Evolutionary conservation across 2,329 filamentous ascomycete species (phyloP).

Genomic region (Aspergillus hiratsukae): DNA sequence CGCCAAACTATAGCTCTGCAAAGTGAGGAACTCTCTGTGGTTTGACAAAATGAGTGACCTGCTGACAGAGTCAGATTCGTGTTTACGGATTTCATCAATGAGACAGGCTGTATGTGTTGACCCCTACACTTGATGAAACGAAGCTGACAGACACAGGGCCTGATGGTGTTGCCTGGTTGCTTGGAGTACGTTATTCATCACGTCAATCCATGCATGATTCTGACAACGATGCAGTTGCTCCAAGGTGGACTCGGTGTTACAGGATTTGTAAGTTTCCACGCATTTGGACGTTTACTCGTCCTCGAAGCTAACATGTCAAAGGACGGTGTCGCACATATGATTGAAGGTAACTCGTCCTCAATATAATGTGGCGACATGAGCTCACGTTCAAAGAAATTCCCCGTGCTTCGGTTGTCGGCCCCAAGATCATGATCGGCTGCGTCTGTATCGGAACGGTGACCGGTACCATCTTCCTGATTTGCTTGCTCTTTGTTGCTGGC

Average conservation of each 20-base stretch:
- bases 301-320: constrained; percentile 7
- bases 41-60: not conserved
- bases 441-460: constrained; percentile 60
- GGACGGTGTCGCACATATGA: constrained; percentile 49
- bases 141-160: constrained; percentile 43
- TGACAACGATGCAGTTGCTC: constrained; percentile 31
- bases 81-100: constrained; percentile 64
- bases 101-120: constrained; percentile 52
- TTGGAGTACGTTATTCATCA: constrained; percentile 31
- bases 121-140: not conserved
- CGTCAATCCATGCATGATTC: not conserved
- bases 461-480: constrained; percentile 58
- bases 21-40: constrained; percentile 43
- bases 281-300: not conserved
- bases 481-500: constrained; percentile 60
- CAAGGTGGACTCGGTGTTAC: constrained; percentile 52
- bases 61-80: constrained; percentile 37
- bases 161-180: constrained; percentile 54
- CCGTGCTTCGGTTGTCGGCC: constrained; percentile 51
- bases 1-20: constrained; percentile 61
- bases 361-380: not conserved
- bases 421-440: constrained; percentile 63
- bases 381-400: constrained; percentile 34
- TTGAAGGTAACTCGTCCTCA: constrained; percentile 35
- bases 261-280: constrained; percentile 44